These are phyloP conservation scores for Kwoniella sp. DNA, from an alignment of 768 basidiomycete genomes.

Conservation along the genomic window DNA sequence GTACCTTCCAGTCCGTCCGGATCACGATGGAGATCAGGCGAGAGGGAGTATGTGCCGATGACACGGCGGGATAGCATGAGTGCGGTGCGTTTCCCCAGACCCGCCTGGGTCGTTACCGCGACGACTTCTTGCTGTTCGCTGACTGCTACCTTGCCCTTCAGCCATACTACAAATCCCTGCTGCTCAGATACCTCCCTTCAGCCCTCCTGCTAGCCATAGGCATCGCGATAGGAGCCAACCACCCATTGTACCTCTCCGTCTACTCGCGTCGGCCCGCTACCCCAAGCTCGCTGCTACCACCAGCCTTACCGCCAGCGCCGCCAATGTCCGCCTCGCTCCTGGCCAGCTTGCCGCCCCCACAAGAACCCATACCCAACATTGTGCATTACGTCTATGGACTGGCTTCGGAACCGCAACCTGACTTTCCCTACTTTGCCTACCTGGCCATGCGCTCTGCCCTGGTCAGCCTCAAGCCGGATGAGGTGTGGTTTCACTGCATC, in stretches of 20 bases:
- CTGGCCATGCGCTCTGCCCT: conserved; percentile 46
- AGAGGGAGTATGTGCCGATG: conserved; percentile 17
- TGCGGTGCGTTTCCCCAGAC: not conserved
- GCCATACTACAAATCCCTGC: not conserved
- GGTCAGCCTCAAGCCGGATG: conserved; percentile 36
- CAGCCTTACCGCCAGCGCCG: conserved; percentile 26
- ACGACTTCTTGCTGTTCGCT: not conserved
- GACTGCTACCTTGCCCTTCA: not conserved
- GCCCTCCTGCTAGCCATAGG: conserved; percentile 23
- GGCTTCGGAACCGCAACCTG: conserved; percentile 28
- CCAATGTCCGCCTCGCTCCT: conserved; percentile 10
- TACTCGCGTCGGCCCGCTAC: conserved; percentile 27
- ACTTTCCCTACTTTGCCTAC: conserved; percentile 47
- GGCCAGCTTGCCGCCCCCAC: conserved; percentile 22
- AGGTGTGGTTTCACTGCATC: conserved; percentile 47
- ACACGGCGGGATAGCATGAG: conserved; percentile 1
- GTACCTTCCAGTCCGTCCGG: too few relatives aligned
- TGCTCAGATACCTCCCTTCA: conserved; percentile 3
- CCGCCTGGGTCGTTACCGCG: not conserved
- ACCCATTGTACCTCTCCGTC: conserved; percentile 35
- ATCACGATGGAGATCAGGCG: not conserved
- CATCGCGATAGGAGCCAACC: conserved; percentile 27
- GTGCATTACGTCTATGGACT: conserved; percentile 50
- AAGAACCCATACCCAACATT: conserved; percentile 36
- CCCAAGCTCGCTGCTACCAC: conserved; percentile 13